A percentile compares a stretch with the other conserved stretches of the same genome.
These are phyloP conservation scores for Penicillium sp. DNA, from an alignment of 2,329 filamentous ascomycete genomes.

Conservation along the genomic window DNA sequence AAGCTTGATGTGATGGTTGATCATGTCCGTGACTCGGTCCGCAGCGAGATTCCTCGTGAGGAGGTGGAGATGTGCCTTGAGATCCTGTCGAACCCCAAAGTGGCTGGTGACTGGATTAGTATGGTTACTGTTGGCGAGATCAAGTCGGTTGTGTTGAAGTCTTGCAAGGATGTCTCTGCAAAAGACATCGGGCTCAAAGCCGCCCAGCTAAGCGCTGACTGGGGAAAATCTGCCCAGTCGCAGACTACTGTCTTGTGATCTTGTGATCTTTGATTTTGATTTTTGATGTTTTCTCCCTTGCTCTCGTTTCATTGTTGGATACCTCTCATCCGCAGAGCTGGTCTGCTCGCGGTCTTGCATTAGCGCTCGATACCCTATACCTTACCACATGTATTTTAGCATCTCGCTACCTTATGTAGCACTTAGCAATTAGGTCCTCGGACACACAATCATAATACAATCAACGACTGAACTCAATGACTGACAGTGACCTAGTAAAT, in stretches of 20 bases:
- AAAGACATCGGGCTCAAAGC: constrained; percentile 39
- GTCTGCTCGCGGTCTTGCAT: constrained; percentile 28
- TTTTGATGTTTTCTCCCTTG: constrained; percentile 7
- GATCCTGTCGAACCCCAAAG: constrained; percentile 48
- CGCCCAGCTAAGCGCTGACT: constrained; percentile 29
- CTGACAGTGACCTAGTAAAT: background rate
- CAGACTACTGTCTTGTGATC: constrained; percentile 8
- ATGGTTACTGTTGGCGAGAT: constrained; percentile 48
- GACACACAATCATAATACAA: constrained; percentile 16
- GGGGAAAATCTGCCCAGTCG: constrained; percentile 19
- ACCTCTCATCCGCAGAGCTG: constrained; percentile 25
- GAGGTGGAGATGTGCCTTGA: constrained; percentile 51
- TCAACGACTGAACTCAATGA: background rate
- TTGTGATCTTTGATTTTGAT: constrained; percentile 11
- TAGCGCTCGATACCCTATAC: constrained; percentile 30
- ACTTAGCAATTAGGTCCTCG: constrained; percentile 21
- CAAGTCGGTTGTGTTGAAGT: constrained; percentile 49
- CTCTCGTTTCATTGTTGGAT: constrained; percentile 16
- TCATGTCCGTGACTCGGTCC: constrained; percentile 67
- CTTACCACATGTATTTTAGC: constrained; percentile 17
- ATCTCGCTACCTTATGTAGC: constrained; percentile 8
- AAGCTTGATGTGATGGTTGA: constrained; percentile 62
- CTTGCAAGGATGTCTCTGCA: constrained; percentile 37
- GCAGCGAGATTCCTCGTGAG: constrained; percentile 48
- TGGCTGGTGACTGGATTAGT: constrained; percentile 52